Percentiles rank a stretch among this genome's conserved stretches.
These are phyloP conservation scores for Gossypioides kirkii DNA, from an alignment of 345 rosid genomes.

Conservation along the genomic window DNA sequence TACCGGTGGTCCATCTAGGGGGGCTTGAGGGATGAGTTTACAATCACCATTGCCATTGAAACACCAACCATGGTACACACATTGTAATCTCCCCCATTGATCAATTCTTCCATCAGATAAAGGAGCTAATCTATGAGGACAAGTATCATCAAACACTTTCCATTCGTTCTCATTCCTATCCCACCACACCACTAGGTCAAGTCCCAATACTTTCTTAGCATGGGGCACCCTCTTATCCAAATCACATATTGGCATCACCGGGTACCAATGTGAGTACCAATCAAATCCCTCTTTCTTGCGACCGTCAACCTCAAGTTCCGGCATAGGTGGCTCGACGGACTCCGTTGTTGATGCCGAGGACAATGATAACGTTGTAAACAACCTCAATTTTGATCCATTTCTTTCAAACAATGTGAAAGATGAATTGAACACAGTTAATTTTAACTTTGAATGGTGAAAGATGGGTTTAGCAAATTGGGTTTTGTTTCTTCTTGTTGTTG, in stretches of 20 bases:
- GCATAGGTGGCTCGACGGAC: conserved; percentile 18
- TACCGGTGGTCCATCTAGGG: conserved; percentile 75
- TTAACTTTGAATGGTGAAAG: neutral
- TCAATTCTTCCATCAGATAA: conserved; percentile 20
- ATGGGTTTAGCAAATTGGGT: conserved; percentile 21
- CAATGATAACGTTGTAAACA: conserved; percentile 33
- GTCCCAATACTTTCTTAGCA: conserved; percentile 70
- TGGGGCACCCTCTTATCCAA: conserved; percentile 67
- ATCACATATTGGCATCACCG: conserved; percentile 72
- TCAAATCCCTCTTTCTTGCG: conserved; percentile 44
- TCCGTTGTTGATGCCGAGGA: conserved; percentile 26
- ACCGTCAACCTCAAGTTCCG: conserved; percentile 21
- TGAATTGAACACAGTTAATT: too few relatives aligned
- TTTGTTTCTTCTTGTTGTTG: neutral
- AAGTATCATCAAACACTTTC: conserved; percentile 34
- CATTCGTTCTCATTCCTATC: conserved; percentile 53
- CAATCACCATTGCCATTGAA: conserved; percentile 75
- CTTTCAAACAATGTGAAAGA: neutral
- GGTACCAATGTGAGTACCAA: conserved; percentile 72
- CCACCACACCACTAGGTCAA: conserved; percentile 86
- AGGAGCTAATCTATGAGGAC: conserved; percentile 37
- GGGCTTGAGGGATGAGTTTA: conserved; percentile 79
- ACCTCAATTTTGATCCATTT: conserved; percentile 17
- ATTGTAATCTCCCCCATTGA: conserved; percentile 49
- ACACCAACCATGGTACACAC: conserved; percentile 94